Evolutionary conservation across 192 early-diverging fungal species (phyloP), one percentile per base, ranked within the genome.

Genomic region (Linnemannia schmuckeri): DNA sequence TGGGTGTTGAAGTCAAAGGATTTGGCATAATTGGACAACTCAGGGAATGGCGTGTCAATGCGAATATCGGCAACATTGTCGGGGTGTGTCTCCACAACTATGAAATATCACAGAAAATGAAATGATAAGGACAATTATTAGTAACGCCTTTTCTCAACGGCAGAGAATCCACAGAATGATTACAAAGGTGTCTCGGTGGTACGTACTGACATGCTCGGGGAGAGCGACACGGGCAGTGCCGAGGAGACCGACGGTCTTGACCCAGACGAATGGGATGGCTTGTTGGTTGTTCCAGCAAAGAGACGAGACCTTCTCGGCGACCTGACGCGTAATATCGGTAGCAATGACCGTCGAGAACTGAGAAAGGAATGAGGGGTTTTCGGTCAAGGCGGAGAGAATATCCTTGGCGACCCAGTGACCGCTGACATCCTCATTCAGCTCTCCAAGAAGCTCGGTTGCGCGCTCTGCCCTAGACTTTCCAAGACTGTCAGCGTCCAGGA

Each of bases 71-170:
- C 79, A 41, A 91, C 87, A 69, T 84, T 92, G 30, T 96, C 96
- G 13, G 95, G 96, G 86, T 99, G 97, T 24, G 96, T 93, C 83
- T 99, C 98, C 38, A 98, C 93, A 61, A 98, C 97, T 97, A 90
- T 69, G 42, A 38, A 22, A 54, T 40, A 79, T 35, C 49, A 77
- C 37, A 37, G 17, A 3, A 18, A 18, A 22, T 6, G 20, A 9
- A 33, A 75, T 30, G 52, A 12, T 27, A 15, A 72, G 55, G 57
- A n/a, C 61, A 77, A 63, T 70, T 42, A 49, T 78, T 81, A 68
- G 70, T 46, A 49, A 74, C 30, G n/a, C 72, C 6, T 41, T 24
- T 68, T 35, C 17, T 27, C 61, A 66, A 17, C 27, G 33, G 10
- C 4, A 33, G 9, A 33, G 61, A n/a, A 71, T 22, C 8, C 22